Evolutionary conservation across 441 rosid genomes (phyloP).

Genomic region (Jatropha multifida): DNA sequence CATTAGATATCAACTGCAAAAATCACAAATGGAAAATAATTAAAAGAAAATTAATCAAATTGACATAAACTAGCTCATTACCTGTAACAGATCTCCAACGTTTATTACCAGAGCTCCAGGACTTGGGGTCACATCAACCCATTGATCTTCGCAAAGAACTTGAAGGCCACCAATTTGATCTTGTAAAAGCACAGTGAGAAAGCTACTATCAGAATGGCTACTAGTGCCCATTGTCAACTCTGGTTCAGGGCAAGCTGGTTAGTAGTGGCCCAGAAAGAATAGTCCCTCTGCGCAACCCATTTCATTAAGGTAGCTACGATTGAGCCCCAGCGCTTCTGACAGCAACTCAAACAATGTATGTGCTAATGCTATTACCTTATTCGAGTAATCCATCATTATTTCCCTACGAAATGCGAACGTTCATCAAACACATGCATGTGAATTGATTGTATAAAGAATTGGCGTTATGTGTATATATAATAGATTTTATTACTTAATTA

Average conservation of each 20-base stretch:
- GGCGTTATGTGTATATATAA: neutral
- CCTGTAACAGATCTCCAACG: constrained; percentile 80
- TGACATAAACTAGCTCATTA: neutral
- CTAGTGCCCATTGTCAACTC: constrained; percentile 49
- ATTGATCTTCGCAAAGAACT: constrained; percentile 55
- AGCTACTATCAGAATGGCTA: constrained; percentile 77
- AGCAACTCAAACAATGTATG: constrained; percentile 2
- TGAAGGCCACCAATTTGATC: constrained; percentile 80
- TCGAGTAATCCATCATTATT: neutral
- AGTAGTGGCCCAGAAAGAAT: neutral
- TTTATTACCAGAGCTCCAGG: constrained; percentile 65
- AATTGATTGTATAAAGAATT: neutral
- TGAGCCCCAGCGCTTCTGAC: constrained; percentile 17
- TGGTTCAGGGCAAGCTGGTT: constrained; percentile 10
- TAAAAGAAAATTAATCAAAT: neutral
- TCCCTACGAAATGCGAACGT: neutral
- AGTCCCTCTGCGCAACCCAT: constrained; percentile 11
- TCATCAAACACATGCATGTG: neutral
- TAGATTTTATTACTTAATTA: neutral
- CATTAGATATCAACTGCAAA: constrained; percentile 33
- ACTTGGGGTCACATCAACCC: constrained; percentile 66
- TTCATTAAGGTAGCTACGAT: neutral
- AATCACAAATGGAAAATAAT: neutral
- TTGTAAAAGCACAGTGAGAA: constrained; percentile 68
- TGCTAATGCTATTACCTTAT: neutral